Evolutionary conservation across 2,329 filamentous ascomycete genomes (phyloP).

Genomic region (Torrubiella hemipterigena): DNA sequence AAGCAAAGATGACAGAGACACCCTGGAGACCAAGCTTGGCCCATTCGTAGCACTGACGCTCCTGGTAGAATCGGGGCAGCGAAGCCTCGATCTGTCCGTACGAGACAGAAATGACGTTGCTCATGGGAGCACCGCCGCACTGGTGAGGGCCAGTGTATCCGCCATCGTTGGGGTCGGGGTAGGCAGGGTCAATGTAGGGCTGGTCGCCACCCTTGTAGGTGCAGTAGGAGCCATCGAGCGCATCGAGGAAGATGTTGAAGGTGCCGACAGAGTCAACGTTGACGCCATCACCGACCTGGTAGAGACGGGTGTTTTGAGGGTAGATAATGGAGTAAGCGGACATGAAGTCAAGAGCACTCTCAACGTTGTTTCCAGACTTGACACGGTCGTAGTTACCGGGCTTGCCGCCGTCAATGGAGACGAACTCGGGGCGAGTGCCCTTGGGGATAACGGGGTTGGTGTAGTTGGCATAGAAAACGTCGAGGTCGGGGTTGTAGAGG

Average conservation of each 20-base stretch:
- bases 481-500: constrained; percentile 34
- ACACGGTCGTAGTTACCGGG: constrained; percentile 11
- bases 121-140: constrained; percentile 28
- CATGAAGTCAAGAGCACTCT: constrained; percentile 39
- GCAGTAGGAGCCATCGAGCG: constrained; percentile 30
- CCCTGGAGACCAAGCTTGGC: constrained; percentile 42
- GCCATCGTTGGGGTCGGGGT: constrained; percentile 18
- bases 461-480: constrained; percentile 31
- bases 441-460: constrained; percentile 25
- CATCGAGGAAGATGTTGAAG: constrained; percentile 27
- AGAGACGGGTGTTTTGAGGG: constrained; percentile 35
- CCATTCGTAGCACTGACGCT: constrained; percentile 40
- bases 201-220: constrained; percentile 23
- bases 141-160: constrained; percentile 27
- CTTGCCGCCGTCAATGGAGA: constrained; percentile 30
- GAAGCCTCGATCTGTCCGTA: constrained; percentile 40
- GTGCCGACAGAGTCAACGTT: background rate
- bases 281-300: constrained; percentile 12
- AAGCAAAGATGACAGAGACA: constrained; percentile 33
- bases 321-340: constrained; percentile 37
- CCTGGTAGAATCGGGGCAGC: constrained; percentile 32
- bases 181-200: constrained; percentile 3
- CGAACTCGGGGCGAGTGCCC: constrained; percentile 26
- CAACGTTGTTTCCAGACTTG: constrained; percentile 17
- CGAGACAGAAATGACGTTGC: constrained; percentile 41